A percentile compares a stretch with the other conserved stretches of the same genome.
phyloP scores from a whole-genome alignment of 352 stramenopile genomes.

The Pythium phragmitis region DNA sequence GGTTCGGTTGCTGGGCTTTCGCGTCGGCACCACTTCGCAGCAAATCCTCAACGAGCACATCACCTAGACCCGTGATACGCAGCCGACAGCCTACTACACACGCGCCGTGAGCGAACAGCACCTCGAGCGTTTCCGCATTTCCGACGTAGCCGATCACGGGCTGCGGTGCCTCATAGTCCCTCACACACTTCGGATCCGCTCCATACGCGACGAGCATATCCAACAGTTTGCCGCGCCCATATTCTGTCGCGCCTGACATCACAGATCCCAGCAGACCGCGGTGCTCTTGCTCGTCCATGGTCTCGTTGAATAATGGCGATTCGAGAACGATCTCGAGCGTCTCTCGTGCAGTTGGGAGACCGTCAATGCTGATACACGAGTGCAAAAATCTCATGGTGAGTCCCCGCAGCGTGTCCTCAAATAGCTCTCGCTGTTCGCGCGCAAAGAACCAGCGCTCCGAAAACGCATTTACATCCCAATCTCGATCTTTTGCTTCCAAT shows the following conservation, averaged over 20 bases:
- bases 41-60: not conserved
- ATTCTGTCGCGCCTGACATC: not conserved
- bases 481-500: too few relatives aligned
- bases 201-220: not conserved
- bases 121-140: not conserved
- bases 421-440: not conserved
- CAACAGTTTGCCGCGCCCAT: not conserved
- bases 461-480: too few relatives aligned
- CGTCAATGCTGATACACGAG: not conserved
- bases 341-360: not conserved
- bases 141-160: not conserved
- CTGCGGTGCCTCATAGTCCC: not conserved
- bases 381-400: not conserved
- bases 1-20: not conserved
- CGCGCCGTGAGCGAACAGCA: not conserved
- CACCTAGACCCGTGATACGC: too few relatives aligned
- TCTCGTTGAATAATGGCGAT: slow-evolving; percentile 2
- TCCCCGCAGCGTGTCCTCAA: not conserved
- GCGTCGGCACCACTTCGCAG: not conserved
- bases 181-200: not conserved
- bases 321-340: slow-evolving; percentile 17
- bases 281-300: not conserved
- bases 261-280: not conserved
- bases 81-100: not conserved
- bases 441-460: slow-evolving; percentile 11